Conservation (phyloP, 2,329 filamentous ascomycete species). For the Phialophora chinensis region DNA sequence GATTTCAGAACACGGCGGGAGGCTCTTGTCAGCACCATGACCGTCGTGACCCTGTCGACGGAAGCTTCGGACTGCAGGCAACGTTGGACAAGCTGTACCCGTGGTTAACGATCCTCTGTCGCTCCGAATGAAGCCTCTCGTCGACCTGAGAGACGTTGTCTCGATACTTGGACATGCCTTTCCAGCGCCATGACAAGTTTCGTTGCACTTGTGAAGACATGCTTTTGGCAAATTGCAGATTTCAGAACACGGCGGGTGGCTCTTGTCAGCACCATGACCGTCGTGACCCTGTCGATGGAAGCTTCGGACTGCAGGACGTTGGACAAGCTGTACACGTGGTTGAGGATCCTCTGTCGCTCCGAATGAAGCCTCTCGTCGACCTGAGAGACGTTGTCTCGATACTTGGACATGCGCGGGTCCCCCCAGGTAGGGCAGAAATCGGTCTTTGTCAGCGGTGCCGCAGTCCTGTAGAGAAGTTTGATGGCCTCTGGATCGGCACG, state of each 20-base stretch:
- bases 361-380: slow-evolving; percentile 40
- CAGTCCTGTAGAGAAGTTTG: slow-evolving; percentile 40
- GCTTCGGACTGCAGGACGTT: slow-evolving; percentile 44
- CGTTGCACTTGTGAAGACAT: too few relatives aligned
- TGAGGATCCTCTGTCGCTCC: slow-evolving; percentile 41
- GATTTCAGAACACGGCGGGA: slow-evolving; percentile 22
- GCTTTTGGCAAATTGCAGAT: slow-evolving; percentile 21
- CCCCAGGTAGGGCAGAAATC: slow-evolving; percentile 42
- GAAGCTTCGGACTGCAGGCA: slow-evolving; percentile 41
- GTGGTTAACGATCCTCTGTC: slow-evolving; percentile 40
- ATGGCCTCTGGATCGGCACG: slow-evolving; percentile 39
- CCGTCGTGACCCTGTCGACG: slow-evolving; percentile 41
- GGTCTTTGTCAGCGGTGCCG: slow-evolving; percentile 37
- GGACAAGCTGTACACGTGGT: slow-evolving; percentile 42
- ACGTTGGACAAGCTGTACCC: slow-evolving; percentile 45
- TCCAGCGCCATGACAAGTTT: slow-evolving; percentile 31
- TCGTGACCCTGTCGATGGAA: slow-evolving; percentile 41
- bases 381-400: slow-evolving; percentile 40
- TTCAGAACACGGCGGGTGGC: slow-evolving; percentile 23
- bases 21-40: slow-evolving; percentile 31
- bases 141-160: slow-evolving; percentile 40
- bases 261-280: slow-evolving; percentile 31
- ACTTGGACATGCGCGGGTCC: slow-evolving; percentile 36
- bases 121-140: slow-evolving; percentile 40
- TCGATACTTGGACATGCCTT: slow-evolving; percentile 38